These are phyloP conservation scores for Fusarium nanum DNA, from an alignment of 2,329 filamentous ascomycete species.

Conservation along the genomic window DNA sequence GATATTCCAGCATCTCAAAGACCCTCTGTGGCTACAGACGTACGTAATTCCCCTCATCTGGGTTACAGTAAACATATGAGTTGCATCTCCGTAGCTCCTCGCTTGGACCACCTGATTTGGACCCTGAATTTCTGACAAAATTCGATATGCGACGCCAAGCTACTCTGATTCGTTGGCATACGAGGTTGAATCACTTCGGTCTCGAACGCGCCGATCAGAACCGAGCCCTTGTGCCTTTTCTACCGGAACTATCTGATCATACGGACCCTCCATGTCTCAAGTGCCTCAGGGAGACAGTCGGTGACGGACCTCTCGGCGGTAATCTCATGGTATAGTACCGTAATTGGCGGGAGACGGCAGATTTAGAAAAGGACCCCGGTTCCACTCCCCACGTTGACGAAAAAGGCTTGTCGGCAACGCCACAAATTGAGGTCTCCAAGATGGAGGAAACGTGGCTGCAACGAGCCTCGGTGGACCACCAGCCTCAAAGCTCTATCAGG, in stretches of 20 bases:
- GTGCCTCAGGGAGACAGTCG: constrained; percentile 20
- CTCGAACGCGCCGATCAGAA: constrained; percentile 29
- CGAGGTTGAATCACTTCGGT: constrained; percentile 13
- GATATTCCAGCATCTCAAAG: constrained; percentile 6
- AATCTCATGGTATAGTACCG: background rate
- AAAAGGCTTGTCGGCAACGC: constrained; percentile 29
- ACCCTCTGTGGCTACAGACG: constrained; percentile 3
- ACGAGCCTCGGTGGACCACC: constrained; percentile 14
- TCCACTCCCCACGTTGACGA: constrained; percentile 17
- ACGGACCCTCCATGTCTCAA: background rate
- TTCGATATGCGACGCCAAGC: constrained; percentile 22
- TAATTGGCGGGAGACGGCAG: constrained; percentile 6
- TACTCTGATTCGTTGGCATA: constrained; percentile 14
- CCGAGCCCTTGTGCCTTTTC: constrained; percentile 10
- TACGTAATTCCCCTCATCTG: constrained; percentile 18
- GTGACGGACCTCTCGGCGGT: constrained; percentile 20
- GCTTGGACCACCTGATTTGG: constrained; percentile 35
- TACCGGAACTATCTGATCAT: constrained; percentile 1
- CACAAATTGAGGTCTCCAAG: constrained; percentile 22
- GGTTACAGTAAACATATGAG: constrained; percentile 13
- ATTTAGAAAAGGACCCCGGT: constrained; percentile 12
- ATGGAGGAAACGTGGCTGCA: constrained; percentile 44
- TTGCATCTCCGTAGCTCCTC: constrained; percentile 18
- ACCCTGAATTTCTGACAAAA: constrained; percentile 35
- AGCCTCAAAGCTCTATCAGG: constrained; percentile 3